A percentile compares a stretch with the other conserved stretches of the same genome.
Conservation (phyloP, 306 rosid genomes). For the Oemleria cerasiformis region DNA sequence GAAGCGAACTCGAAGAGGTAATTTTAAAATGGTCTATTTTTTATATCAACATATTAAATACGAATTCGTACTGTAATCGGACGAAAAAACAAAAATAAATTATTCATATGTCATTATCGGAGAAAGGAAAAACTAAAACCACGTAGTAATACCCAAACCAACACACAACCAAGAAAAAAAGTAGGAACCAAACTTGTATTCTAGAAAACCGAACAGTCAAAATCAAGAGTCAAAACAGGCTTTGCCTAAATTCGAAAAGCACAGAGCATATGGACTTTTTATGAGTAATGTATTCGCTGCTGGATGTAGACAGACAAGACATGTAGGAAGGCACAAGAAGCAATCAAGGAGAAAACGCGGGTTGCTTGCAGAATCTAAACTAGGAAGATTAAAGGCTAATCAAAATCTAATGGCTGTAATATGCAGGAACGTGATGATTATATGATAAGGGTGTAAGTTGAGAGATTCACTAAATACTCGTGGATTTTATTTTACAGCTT, state of each 20-base stretch:
- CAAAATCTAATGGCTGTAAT: background rate
- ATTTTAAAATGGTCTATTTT: no score
- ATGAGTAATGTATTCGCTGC: background rate
- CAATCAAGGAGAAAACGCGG: background rate
- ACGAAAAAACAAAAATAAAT: no score
- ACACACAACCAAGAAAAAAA: constrained; percentile 1
- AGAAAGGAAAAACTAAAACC: background rate
- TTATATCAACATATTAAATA: no score
- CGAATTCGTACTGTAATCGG: no score
- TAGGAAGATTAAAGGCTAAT: background rate
- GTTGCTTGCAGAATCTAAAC: background rate
- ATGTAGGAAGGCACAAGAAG: background rate
- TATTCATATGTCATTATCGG: no score
- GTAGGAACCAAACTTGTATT: background rate
- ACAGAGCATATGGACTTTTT: background rate
- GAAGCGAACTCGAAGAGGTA: no score
- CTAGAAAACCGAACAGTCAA: background rate
- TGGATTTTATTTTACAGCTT: no score
- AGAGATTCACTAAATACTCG: no score
- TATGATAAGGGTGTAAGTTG: no score
- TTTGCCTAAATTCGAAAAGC: background rate
- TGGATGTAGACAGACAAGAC: background rate
- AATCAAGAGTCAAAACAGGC: no score
- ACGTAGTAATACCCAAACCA: background rate
- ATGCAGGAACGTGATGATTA: no score